Evolutionary conservation across 1,139 yeast species (phyloP).

Genomic region (Yamadazyma jaroonii): DNA sequence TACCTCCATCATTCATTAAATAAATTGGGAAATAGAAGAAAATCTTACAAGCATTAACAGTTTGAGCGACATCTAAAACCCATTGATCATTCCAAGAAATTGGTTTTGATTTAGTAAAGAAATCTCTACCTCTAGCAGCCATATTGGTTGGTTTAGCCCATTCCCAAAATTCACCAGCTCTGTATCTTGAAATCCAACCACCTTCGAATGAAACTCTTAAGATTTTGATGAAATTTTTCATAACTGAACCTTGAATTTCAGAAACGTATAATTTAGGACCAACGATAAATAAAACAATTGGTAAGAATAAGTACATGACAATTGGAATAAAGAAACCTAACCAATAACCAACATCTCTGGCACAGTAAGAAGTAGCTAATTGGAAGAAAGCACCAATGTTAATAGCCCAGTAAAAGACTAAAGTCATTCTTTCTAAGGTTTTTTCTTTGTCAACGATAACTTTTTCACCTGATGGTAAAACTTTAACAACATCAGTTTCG

Average conservation of each 20-base stretch:
- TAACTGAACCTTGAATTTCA: constrained; percentile 47
- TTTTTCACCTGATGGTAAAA: constrained; percentile 57
- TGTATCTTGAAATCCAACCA: constrained; percentile 38
- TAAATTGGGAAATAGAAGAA: constrained; percentile 63
- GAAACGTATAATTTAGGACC: constrained; percentile 35
- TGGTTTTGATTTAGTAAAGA: constrained; percentile 25
- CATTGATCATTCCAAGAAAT: constrained; percentile 54
- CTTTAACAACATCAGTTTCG: constrained; percentile 57
- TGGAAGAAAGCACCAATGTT: constrained; percentile 79
- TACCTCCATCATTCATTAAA: constrained; percentile 64
- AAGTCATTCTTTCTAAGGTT: constrained; percentile 71
- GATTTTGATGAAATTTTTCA: constrained; percentile 43
- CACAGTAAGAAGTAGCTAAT: constrained; percentile 74
- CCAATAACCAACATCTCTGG: constrained; percentile 73
- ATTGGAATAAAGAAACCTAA: constrained; percentile 65
- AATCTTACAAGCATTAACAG: constrained; percentile 58
- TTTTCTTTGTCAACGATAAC: constrained; percentile 71
- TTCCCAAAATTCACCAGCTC: constrained; percentile 46
- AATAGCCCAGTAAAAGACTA: constrained; percentile 76
- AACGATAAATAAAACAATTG: constrained; percentile 40
- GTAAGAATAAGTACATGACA: constrained; percentile 46
- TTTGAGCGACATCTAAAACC: constrained; percentile 59
- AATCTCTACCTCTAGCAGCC: constrained; percentile 39
- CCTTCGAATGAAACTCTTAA: constrained; percentile 35
- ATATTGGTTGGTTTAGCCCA: constrained; percentile 53